Evolutionary conservation across 768 basidiomycete species (phyloP), one percentile per base, ranked within the genome.

Genomic region (Lactarius deliciosus): DNA sequence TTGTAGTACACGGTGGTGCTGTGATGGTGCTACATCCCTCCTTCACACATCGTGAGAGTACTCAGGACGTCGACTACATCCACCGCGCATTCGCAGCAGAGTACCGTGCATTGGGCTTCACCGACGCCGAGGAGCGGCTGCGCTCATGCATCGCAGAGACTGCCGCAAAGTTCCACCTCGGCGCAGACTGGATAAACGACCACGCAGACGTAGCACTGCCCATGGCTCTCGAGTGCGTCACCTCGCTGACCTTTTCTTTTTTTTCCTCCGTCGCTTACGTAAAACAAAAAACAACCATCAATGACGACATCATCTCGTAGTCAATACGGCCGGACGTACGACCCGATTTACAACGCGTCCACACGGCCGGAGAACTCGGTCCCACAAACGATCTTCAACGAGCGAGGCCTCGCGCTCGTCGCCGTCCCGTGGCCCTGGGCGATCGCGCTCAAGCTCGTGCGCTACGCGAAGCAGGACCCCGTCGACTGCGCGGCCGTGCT

Each of bases 171-270:
- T 86, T 70, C 72, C 71, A 73, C 3, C 79, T 83, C 58, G 88
- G 89, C 28, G 76, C 77, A 63, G 89, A 90, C 73, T 91, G 89
- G 89, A 89, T 91, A 89, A 90, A 90, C 64, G 82, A 85, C 5
- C 86, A 89, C 69, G 86, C 89, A 0, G 89, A 91, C 68, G 80
- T 89, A 16, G 86, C 89, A 2, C 78, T 91, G 57, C 89, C 89
- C 18, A 82, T 86, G 81, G 83, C 85, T 22, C 74, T 76, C 66
- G 85, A 87, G 86, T 89, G 72, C 75, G 87, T 81, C 61, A 58
- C 45, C 30, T 62, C 5, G 4, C 61, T 55, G 11, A 40, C 15
- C 2, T 28, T 28, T 2, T 10, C 10, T 34, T 34, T 36, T 55
- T 47, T 34, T 18, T 30, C 45, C 40, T 34, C 45, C 56, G 20